These are phyloP conservation scores for Glycine soja DNA, from an alignment of 306 rosid species.

Conservation along the genomic window DNA sequence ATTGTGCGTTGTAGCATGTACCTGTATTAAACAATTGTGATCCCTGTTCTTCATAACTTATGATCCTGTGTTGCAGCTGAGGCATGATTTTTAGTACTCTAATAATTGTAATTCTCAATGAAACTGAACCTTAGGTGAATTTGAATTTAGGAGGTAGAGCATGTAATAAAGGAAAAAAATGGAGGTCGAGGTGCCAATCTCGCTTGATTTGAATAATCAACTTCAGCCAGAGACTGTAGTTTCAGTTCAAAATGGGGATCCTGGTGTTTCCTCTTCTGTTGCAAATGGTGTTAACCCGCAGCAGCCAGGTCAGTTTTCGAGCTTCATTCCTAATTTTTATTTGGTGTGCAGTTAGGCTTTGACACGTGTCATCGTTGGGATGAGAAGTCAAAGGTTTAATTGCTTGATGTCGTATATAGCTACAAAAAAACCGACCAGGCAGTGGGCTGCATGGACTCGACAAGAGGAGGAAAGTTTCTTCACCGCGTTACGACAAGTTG, in stretches of 20 bases:
- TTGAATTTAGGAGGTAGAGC: conserved; percentile 42
- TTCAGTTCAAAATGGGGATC: conserved; percentile 66
- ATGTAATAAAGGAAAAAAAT: conserved; percentile 47
- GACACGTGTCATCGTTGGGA: conserved; percentile 40
- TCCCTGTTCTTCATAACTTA: neutral
- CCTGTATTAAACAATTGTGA: conserved; percentile 17
- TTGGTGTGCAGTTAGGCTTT: neutral
- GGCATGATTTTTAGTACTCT: conserved; percentile 1
- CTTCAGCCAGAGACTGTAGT: conserved; percentile 52
- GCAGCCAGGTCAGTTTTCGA: conserved; percentile 61
- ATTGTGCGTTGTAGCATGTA: conserved; percentile 38
- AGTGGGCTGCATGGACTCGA: conserved; percentile 99
- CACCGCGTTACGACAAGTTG: conserved; percentile 93
- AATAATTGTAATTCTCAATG: conserved; percentile 29
- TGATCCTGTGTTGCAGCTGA: conserved; percentile 41
- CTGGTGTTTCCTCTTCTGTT: conserved; percentile 54
- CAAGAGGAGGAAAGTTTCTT: conserved; percentile 99
- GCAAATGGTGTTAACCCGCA: conserved; percentile 52
- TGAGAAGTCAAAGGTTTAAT: conserved; percentile 39
- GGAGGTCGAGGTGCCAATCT: conserved; percentile 62
- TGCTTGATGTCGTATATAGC: conserved; percentile 44
- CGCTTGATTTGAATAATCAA: conserved; percentile 54
- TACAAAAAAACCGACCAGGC: conserved; percentile 87
- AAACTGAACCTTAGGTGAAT: conserved; percentile 38
- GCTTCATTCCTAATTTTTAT: neutral